Evolutionary conservation across 371 early-diverging fungal genomes (phyloP), one percentile per base, ranked within the genome.

Genomic region (Apophysomyces trapeziformis): DNA sequence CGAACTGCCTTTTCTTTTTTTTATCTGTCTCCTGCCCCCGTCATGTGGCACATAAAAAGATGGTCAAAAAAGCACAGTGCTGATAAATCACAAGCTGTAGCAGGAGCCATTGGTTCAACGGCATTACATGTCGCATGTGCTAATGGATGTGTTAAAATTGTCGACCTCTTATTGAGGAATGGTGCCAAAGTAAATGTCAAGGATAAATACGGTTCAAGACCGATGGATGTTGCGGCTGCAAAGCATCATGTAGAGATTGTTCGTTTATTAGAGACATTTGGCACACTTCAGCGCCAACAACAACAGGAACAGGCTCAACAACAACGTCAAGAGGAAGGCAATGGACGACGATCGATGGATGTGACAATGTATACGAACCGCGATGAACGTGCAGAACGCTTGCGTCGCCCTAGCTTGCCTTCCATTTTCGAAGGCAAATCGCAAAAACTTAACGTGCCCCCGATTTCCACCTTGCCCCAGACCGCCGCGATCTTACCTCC

Each of bases 61-160:
- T 73, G 73, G 74, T 68, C 74, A 32, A 74, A 71, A 57, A 75
- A 72, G 41, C 75, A 72, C 21, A 72, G 72, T 37, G 64, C 65
- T 18, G 75, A 75, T 57, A 69, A 71, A 63, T 68, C 75, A 11
- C 67, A 73, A 58, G 78, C 72, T 3, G 78, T 74, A 9, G 74
- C 78, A 41, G 83, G 83, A 3, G 83, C 85, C 18, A 87, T 77
- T 60, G 90, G 91, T 8, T 89, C 89, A 16, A 91, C 92, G 2
- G 88, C 92, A 12, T 67, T 92, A 21, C 92, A 92, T 68, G 89
- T 89, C 76, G 92, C 92, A 4, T 88, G 89, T 59, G 92, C 92
- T 11, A 90, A 90, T 64, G 87, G 88, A 13, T 87, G 86, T 66
- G 64, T 76, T 2, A 76, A 78, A 39, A 83, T 87, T 36, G 86